Conservation (phyloP, 345 rosid genomes). For the Eucalyptus cloeziana region DNA sequence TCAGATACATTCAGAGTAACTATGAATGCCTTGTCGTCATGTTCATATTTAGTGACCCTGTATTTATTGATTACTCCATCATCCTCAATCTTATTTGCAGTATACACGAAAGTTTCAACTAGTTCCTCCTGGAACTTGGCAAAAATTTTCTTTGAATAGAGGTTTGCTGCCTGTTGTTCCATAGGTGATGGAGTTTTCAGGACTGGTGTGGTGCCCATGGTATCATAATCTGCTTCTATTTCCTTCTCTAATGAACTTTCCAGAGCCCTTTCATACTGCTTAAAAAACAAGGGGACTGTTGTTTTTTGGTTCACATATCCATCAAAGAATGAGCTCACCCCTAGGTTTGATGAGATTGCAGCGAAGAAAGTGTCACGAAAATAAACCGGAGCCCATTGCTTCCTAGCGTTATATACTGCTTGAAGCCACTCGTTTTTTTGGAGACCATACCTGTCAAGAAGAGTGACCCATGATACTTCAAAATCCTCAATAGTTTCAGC, state of each 20-base stretch:
- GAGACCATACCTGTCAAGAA: conserved; percentile 37
- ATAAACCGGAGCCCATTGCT: conserved; percentile 70
- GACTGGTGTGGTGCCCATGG: conserved; percentile 32
- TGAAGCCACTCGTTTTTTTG: conserved; percentile 55
- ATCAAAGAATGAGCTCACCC: conserved; percentile 42
- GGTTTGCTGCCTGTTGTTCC: conserved; percentile 62
- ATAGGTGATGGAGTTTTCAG: conserved; percentile 62
- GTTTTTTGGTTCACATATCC: conserved; percentile 58
- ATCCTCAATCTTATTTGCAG: conserved; percentile 47
- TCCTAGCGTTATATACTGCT: conserved; percentile 48
- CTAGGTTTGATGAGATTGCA: conserved; percentile 46
- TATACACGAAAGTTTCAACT: conserved; percentile 58
- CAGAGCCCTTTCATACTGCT: conserved; percentile 52
- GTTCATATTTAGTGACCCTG: conserved; percentile 54
- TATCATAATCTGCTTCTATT: conserved; percentile 58
- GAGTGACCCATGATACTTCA: conserved; percentile 41
- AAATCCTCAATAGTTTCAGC: conserved; percentile 53
- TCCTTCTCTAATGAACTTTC: conserved; percentile 45
- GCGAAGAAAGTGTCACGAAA: conserved; percentile 57
- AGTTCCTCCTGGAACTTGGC: conserved; percentile 63
- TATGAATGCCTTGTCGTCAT: conserved; percentile 43
- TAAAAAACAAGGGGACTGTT: conserved; percentile 39
- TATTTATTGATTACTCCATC: conserved; percentile 29
- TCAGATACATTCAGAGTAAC: conserved; percentile 29
- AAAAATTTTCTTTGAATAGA: conserved; percentile 47